Percentiles rank a stretch among this genome's conserved stretches.
Conservation (phyloP, 2,329 filamentous ascomycete genomes). For the Colletotrichum theobromicola region DNA sequence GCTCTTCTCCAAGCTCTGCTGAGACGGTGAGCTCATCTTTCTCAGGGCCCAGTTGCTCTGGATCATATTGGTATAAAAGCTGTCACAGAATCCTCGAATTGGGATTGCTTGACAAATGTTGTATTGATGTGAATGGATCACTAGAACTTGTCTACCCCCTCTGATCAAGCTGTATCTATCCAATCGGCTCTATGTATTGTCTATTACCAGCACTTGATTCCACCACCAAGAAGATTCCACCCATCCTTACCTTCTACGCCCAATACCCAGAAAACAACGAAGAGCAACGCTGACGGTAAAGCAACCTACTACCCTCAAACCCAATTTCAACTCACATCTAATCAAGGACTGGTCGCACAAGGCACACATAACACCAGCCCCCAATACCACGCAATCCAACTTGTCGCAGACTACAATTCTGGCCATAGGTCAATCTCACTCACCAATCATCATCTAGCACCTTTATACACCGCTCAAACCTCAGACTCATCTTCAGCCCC, state of each 20-base stretch:
- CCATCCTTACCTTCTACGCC: not conserved
- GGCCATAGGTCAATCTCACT: no score
- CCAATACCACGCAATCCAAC: no score
- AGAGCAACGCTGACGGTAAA: not conserved
- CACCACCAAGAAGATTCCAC: no score
- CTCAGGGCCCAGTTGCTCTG: no score
- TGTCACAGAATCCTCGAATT: fast-evolving
- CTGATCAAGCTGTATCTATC: not conserved
- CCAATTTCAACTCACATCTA: not conserved
- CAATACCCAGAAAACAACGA: fast-evolving
- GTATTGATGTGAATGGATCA: no score
- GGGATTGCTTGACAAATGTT: not conserved
- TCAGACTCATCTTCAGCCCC: not conserved
- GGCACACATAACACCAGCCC: not conserved
- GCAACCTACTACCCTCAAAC: not conserved
- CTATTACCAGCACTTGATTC: no score
- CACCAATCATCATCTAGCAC: no score
- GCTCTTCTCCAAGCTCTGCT: no score
- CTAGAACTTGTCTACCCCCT: no score
- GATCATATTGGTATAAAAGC: not conserved
- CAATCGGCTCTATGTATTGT: not conserved
- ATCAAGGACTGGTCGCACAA: not conserved
- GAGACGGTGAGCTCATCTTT: no score
- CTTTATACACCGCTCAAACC: no score
- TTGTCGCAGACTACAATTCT: no score